Evolutionary conservation across 495 filamentous ascomycete species (phyloP).

Genomic region (Penicillium angulare): DNA sequence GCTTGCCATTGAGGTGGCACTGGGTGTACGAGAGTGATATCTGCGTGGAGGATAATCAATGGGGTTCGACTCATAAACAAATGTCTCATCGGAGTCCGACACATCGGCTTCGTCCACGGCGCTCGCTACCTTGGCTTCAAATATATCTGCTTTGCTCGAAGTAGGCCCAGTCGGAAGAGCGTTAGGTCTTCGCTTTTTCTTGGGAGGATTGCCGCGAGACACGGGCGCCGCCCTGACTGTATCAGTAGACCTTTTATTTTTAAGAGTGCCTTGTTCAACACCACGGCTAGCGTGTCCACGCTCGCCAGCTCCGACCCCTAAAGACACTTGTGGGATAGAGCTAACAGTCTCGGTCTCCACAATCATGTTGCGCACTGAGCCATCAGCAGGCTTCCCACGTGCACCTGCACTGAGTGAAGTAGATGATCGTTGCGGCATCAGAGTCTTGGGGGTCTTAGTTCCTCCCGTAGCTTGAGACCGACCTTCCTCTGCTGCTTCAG

Average conservation of each 20-base stretch:
- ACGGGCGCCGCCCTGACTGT: slow-evolving; percentile 92
- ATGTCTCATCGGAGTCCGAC: slow-evolving; percentile 96
- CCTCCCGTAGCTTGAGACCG: slow-evolving; percentile 27
- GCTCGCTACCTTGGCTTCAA: slow-evolving; percentile 93
- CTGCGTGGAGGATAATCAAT: slow-evolving; percentile 72
- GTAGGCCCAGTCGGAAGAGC: slow-evolving; percentile 51
- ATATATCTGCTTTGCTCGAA: slow-evolving; percentile 96
- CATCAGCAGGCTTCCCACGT: slow-evolving; percentile 64
- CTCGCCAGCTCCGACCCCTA: slow-evolving; percentile 65
- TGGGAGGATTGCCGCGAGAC: slow-evolving; percentile 61
- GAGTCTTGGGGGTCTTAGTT: slow-evolving; percentile 22
- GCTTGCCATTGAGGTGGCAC: slow-evolving; percentile 86
- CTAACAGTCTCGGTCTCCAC: slow-evolving; percentile 96
- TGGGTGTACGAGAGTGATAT: slow-evolving; percentile 93
- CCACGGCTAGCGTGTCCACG: slow-evolving; percentile 52
- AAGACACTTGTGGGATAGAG: slow-evolving; percentile 84
- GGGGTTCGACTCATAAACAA: slow-evolving; percentile 98
- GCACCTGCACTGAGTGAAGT: slow-evolving; percentile 46
- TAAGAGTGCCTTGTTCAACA: slow-evolving; percentile 68
- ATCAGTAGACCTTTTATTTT: slow-evolving; percentile 84
- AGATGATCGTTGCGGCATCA: slow-evolving; percentile 49
- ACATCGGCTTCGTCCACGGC: slow-evolving; percentile 91
- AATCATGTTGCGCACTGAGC: slow-evolving; percentile 86
- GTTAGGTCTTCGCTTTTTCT: slow-evolving; percentile 70
- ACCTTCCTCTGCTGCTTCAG: slow-evolving; percentile 37